A percentile compares a stretch with the other conserved stretches of the same genome.
Evolutionary conservation across 2,329 filamentous ascomycete genomes (phyloP).

Genomic region (Penicillium sclerotiorum): DNA sequence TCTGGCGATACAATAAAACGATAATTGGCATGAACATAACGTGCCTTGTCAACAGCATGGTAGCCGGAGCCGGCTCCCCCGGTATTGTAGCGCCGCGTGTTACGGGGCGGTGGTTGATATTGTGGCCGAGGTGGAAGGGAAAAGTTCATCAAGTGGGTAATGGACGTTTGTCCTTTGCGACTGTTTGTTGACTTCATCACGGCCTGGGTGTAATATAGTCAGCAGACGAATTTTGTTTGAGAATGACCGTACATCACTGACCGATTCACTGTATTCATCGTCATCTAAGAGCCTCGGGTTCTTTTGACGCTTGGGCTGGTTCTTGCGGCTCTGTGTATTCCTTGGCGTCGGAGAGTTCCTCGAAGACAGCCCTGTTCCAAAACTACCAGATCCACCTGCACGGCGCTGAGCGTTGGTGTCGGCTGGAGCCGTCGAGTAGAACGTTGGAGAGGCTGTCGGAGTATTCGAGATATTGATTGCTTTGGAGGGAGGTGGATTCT

Average conservation of each 20-base stretch:
- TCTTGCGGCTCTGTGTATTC: slow-evolving; percentile 74
- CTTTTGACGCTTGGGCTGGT: slow-evolving; percentile 81
- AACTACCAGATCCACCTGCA: slow-evolving; percentile 43
- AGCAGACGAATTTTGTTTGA: slow-evolving; percentile 14
- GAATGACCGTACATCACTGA: slow-evolving; percentile 48
- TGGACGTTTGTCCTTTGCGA: slow-evolving; percentile 91
- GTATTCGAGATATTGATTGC: slow-evolving; percentile 40
- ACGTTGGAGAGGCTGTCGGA: slow-evolving; percentile 34
- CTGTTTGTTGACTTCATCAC: slow-evolving; percentile 66
- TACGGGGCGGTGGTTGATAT: slow-evolving; percentile 57
- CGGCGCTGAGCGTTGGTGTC: slow-evolving; percentile 45
- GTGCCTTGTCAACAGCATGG: slow-evolving; percentile 87
- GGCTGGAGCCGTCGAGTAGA: slow-evolving; percentile 32
- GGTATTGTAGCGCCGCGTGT: slow-evolving; percentile 70
- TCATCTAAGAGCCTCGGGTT: slow-evolving; percentile 76
- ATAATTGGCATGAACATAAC: slow-evolving; percentile 94
- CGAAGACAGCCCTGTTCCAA: slow-evolving; percentile 43
- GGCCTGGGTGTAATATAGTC: slow-evolving; percentile 44
- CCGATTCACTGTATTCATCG: slow-evolving; percentile 81
- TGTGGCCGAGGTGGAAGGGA: slow-evolving; percentile 74
- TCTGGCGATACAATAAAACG: slow-evolving; percentile 89
- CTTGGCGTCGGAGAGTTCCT: slow-evolving; percentile 51
- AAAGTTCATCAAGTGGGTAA: slow-evolving; percentile 95
- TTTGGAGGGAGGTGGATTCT: slow-evolving; percentile 41
- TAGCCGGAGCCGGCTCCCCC: slow-evolving; percentile 89